phyloP scores from a whole-genome alignment of 2,329 filamentous ascomycete genomes.

The Huntiella bhutanensis region DNA sequence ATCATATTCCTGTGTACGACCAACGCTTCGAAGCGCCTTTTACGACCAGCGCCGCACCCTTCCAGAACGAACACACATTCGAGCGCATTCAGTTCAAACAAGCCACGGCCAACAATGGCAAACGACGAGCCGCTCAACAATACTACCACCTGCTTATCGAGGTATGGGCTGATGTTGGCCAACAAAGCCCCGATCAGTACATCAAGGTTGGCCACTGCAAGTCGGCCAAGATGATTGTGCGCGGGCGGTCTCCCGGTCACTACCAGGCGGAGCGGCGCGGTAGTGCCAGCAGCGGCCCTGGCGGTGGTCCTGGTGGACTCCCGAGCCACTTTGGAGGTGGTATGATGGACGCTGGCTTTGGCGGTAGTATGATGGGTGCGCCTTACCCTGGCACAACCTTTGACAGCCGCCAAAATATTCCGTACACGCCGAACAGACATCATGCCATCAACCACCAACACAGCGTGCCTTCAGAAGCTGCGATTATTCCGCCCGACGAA shows the following conservation, averaged over 20 bases:
- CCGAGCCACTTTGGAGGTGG: constrained; percentile 27
- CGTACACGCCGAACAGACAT: constrained; percentile 20
- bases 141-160: constrained; percentile 86
- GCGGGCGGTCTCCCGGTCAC: constrained; percentile 64
- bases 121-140: constrained; percentile 73
- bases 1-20: constrained; percentile 26
- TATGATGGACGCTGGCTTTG: constrained; percentile 23
- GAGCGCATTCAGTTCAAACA: constrained; percentile 91
- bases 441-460: constrained; percentile 29
- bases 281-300: constrained; percentile 48
- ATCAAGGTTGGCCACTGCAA: constrained; percentile 53
- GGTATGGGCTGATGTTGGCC: constrained; percentile 50
- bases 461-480: constrained; percentile 27
- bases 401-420: constrained; percentile 21
- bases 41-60: constrained; percentile 13
- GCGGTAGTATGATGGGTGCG: constrained; percentile 22
- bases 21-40: constrained; percentile 13
- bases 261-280: constrained; percentile 53
- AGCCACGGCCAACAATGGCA: constrained; percentile 85
- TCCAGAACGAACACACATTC: constrained; percentile 43
- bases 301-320: constrained; percentile 43
- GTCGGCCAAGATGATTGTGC: constrained; percentile 72
- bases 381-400: constrained; percentile 21
- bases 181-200: constrained; percentile 32
- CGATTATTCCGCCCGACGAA: constrained; percentile 31